Evolutionary conservation across 257 asterid genomes (phyloP).

Genomic region (Solanum clarkiae): DNA sequence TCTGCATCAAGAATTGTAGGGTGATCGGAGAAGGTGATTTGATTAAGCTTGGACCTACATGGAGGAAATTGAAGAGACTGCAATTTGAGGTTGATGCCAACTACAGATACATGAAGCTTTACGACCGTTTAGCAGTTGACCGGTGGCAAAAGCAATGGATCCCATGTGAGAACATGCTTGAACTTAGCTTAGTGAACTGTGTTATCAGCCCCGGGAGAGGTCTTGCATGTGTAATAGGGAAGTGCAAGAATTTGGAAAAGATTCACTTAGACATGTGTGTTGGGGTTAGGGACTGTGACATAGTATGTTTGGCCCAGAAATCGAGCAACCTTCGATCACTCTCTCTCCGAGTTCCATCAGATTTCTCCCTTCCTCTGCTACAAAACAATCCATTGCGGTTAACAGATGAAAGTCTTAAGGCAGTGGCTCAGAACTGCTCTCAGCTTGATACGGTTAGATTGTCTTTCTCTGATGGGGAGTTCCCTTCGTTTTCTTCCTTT

Average conservation of each 20-base stretch:
- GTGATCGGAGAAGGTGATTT: constrained; percentile 82
- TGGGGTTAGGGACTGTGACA: constrained; percentile 69
- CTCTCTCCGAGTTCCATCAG: constrained; percentile 62
- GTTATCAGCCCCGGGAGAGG: constrained; percentile 75
- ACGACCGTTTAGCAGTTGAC: constrained; percentile 47
- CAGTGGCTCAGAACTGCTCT: constrained; percentile 46
- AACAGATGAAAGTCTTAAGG: constrained; percentile 56
- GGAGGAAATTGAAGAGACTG: constrained; percentile 46
- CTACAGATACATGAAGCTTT: constrained; percentile 62
- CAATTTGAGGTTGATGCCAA: constrained; percentile 76
- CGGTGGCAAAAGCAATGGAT: constrained; percentile 56
- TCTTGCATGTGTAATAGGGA: constrained; percentile 67
- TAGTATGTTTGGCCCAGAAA: constrained; percentile 43
- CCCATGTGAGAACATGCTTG: constrained; percentile 61
- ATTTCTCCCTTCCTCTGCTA: constrained; percentile 46
- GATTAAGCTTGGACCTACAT: constrained; percentile 48
- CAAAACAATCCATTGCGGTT: constrained; percentile 46
- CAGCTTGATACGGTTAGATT: constrained; percentile 44
- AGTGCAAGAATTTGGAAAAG: constrained; percentile 56
- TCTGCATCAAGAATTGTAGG: constrained; percentile 68
- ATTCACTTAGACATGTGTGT: constrained; percentile 67
- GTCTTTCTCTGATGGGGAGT: constrained; percentile 55
- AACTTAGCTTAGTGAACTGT: constrained; percentile 63
- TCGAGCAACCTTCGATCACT: constrained; percentile 61
- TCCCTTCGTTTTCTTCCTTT: constrained; percentile 47